phyloP scores from a whole-genome alignment of 2,329 filamentous ascomycete genomes.

The Myriosclerotinia curreyana region DNA sequence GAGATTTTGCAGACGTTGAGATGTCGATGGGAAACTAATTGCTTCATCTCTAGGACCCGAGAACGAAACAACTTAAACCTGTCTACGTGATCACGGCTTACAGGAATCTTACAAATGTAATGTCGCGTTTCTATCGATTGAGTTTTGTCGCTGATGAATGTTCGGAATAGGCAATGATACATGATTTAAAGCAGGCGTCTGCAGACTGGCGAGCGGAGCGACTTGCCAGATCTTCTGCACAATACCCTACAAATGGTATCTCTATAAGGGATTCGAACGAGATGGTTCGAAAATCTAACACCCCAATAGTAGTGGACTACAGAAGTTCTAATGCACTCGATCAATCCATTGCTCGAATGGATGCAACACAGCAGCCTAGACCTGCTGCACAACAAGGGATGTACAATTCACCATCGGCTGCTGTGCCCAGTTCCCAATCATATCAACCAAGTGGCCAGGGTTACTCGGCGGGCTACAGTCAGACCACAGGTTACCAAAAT shows the following conservation, averaged over 20 bases:
- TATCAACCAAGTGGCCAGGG: slow-evolving; percentile 24
- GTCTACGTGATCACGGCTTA: slow-evolving; percentile 79
- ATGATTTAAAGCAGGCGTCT: slow-evolving; percentile 53
- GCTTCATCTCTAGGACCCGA: slow-evolving; percentile 46
- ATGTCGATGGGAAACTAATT: slow-evolving; percentile 16
- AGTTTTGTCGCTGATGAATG: slow-evolving; percentile 27
- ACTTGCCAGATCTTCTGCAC: slow-evolving; percentile 33
- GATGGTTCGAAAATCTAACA: slow-evolving; percentile 40
- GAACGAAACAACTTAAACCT: slow-evolving; percentile 58
- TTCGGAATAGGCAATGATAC: slow-evolving; percentile 50
- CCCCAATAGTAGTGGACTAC: slow-evolving; percentile 39
- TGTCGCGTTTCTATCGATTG: slow-evolving; percentile 30
- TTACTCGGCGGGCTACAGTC: slow-evolving; percentile 32
- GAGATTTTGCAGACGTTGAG: background rate
- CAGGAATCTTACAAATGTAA: slow-evolving; percentile 72
- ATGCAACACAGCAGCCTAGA: slow-evolving; percentile 34
- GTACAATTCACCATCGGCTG: slow-evolving; percentile 28
- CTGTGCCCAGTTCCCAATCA: slow-evolving; percentile 23
- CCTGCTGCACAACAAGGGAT: slow-evolving; percentile 25
- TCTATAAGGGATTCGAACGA: slow-evolving; percentile 36
- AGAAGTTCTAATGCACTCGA: slow-evolving; percentile 38
- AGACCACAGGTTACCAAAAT: slow-evolving; percentile 31
- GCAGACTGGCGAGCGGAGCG: slow-evolving; percentile 47
- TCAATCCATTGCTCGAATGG: slow-evolving; percentile 40
- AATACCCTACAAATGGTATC: slow-evolving; percentile 39